A percentile compares a stretch with the other conserved stretches of the same genome.
phyloP scores from a whole-genome alignment of 1,284 basidiomycete species.

The Austroboletus novae-zelandiae region DNA sequence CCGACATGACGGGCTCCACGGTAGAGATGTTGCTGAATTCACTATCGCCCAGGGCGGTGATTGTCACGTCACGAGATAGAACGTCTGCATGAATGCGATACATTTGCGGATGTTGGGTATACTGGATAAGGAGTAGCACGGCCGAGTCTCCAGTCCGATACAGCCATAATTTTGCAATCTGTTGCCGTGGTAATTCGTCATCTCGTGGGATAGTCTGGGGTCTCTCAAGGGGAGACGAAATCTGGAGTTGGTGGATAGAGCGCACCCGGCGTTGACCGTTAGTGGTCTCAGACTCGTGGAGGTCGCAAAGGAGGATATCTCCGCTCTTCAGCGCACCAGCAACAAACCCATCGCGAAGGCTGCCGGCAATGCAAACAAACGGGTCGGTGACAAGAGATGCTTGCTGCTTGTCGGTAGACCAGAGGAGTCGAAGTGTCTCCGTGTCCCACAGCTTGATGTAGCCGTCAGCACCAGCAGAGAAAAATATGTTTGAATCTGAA shows the following conservation, averaged over 20 bases:
- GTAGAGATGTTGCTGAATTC: conserved; percentile 46
- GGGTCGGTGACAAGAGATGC: conserved; percentile 42
- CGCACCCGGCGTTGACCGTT: conserved; percentile 9
- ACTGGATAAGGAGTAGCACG: conserved; percentile 39
- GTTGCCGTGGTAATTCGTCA: conserved; percentile 7
- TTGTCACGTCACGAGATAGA: conserved; percentile 30
- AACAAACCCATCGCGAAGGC: conserved; percentile 44
- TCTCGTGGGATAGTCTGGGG: neutral
- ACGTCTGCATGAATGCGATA: conserved; percentile 44
- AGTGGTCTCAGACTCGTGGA: conserved; percentile 24
- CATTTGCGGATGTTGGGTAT: conserved; percentile 45
- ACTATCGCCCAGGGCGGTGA: conserved; percentile 53
- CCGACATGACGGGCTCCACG: conserved; percentile 47
- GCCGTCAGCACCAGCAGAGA: conserved; percentile 63
- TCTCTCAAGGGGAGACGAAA: conserved; percentile 30
- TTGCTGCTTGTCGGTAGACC: conserved; percentile 51
- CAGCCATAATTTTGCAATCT: conserved; percentile 19
- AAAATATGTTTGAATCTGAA: conserved; percentile 35
- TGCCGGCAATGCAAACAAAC: conserved; percentile 47
- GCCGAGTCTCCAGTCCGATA: conserved; percentile 9
- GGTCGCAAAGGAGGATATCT: conserved; percentile 52
- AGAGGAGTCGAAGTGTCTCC: conserved; percentile 51
- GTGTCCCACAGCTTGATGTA: conserved; percentile 70
- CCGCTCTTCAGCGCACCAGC: conserved; percentile 54
- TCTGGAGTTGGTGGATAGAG: conserved; percentile 23